phyloP scores from a whole-genome alignment of 495 filamentous ascomycete genomes.

The Chaetomidium leptoderma region DNA sequence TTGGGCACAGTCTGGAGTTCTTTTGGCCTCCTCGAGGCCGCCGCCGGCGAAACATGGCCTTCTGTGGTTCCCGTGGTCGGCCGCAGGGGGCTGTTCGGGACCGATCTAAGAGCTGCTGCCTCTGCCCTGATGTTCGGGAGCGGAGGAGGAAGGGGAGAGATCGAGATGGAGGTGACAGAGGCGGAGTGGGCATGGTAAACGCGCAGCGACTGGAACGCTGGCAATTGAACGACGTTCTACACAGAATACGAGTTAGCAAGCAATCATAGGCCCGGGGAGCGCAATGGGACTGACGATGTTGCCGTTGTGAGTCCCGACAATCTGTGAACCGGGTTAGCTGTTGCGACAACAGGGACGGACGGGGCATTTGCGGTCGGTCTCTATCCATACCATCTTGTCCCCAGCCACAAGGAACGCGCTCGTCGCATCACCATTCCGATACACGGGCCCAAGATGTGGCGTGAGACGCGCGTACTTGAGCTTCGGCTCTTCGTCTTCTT shows the following conservation, averaged over 20 bases:
- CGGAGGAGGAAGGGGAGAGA: constrained; percentile 84
- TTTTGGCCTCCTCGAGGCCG: constrained; percentile 46
- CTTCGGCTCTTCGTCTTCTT: constrained; percentile 91
- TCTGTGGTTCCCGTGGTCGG: constrained; percentile 42
- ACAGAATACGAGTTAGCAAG: constrained; percentile 21
- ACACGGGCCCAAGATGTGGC: constrained; percentile 69
- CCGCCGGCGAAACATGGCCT: constrained; percentile 49
- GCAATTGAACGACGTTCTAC: constrained; percentile 81
- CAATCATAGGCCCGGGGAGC: neutral
- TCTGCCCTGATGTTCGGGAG: constrained; percentile 57
- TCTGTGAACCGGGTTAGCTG: constrained; percentile 42
- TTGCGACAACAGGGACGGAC: neutral
- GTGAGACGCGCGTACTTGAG: constrained; percentile 89
- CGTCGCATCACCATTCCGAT: constrained; percentile 91
- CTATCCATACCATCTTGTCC: constrained; percentile 83
- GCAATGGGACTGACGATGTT: constrained; percentile 67
- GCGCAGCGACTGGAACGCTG: constrained; percentile 70
- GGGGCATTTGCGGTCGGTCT: neutral
- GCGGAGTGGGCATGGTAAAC: constrained; percentile 89
- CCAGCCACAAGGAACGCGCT: constrained; percentile 84
- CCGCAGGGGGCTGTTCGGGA: constrained; percentile 40
- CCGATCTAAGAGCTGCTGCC: constrained; percentile 41
- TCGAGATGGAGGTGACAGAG: constrained; percentile 80
- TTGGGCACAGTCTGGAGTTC: constrained; percentile 53
- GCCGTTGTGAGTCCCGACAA: constrained; percentile 93